These are phyloP conservation scores for Castanea crenata DNA, from an alignment of 306 rosid genomes.

Conservation along the genomic window DNA sequence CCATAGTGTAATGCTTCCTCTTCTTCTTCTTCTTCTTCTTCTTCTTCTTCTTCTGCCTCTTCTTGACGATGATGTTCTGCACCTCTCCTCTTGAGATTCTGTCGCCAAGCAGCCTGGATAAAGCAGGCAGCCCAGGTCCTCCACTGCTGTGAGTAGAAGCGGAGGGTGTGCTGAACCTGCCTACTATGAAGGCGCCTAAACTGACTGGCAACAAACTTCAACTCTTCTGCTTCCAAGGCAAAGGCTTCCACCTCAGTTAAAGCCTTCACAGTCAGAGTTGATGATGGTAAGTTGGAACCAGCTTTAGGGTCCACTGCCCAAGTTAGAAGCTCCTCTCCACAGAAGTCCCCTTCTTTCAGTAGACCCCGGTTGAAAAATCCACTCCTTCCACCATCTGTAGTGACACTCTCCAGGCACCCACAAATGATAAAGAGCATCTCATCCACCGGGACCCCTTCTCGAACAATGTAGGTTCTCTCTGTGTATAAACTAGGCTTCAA, in stretches of 20 bases:
- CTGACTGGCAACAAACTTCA: constrained; percentile 82
- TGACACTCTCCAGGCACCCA: constrained; percentile 81
- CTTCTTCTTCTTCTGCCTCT: constrained; percentile 48
- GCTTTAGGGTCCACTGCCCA: constrained; percentile 92
- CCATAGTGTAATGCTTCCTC: constrained; percentile 22
- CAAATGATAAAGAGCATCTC: constrained; percentile 95
- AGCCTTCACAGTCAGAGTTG: constrained; percentile 83
- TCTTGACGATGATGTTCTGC: constrained; percentile 42
- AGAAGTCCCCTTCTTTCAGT: constrained; percentile 76
- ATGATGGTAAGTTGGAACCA: constrained; percentile 71
- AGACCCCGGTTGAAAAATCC: constrained; percentile 90
- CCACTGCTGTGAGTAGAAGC: constrained; percentile 96
- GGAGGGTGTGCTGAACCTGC: constrained; percentile 86
- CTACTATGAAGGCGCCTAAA: constrained; percentile 83
- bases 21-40: constrained; percentile 36
- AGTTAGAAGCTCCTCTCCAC: constrained; percentile 90
- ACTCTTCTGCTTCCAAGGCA: constrained; percentile 87
- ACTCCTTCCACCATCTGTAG: constrained; percentile 94
- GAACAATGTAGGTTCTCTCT: constrained; percentile 59
- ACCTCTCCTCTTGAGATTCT: constrained; percentile 44
- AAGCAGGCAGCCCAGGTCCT: constrained; percentile 90
- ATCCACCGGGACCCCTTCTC: constrained; percentile 88
- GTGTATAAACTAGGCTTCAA: constrained; percentile 82
- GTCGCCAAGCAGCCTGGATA: constrained; percentile 84
- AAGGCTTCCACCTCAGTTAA: constrained; percentile 88